Evolutionary conservation across 352 stramenopile genomes (phyloP).

Genomic region (Globisporangium spinosum): DNA sequence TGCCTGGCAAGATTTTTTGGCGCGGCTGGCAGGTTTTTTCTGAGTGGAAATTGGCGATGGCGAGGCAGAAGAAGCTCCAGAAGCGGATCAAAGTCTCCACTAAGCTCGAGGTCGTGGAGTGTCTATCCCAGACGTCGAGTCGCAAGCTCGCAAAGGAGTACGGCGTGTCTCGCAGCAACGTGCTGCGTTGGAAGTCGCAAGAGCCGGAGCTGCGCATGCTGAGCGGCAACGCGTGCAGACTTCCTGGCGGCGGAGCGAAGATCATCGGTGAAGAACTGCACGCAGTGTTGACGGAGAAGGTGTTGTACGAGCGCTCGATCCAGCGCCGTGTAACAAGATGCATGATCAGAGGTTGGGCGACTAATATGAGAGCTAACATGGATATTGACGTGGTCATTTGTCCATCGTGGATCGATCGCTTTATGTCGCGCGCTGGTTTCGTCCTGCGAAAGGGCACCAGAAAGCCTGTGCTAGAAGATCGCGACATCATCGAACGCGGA

Average conservation of each 20-base stretch:
- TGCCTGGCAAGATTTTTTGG: neutral
- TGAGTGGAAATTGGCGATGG: neutral
- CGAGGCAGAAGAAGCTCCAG: conserved; percentile 3
- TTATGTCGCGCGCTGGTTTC: neutral
- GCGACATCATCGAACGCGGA: neutral
- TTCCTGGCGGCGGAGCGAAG: neutral
- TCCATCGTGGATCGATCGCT: neutral
- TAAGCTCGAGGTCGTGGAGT: neutral
- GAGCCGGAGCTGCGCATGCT: neutral
- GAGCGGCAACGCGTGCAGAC: neutral
- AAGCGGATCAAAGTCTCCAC: neutral
- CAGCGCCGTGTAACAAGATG: conserved; percentile 2
- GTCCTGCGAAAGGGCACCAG: neutral
- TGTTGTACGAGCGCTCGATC: neutral
- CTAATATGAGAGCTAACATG: neutral
- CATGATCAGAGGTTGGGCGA: neutral
- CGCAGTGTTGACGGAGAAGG: neutral
- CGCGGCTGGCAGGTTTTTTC: neutral
- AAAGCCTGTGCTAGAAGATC: neutral
- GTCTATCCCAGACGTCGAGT: neutral
- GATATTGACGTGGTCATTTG: conserved; percentile 1
- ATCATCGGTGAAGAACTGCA: neutral
- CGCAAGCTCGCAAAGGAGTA: neutral
- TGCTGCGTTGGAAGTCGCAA: conserved; percentile 2
- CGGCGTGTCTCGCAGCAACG: neutral